Evolutionary conservation across 768 basidiomycete species (phyloP).

Genomic region (Suillus hirtellus): DNA sequence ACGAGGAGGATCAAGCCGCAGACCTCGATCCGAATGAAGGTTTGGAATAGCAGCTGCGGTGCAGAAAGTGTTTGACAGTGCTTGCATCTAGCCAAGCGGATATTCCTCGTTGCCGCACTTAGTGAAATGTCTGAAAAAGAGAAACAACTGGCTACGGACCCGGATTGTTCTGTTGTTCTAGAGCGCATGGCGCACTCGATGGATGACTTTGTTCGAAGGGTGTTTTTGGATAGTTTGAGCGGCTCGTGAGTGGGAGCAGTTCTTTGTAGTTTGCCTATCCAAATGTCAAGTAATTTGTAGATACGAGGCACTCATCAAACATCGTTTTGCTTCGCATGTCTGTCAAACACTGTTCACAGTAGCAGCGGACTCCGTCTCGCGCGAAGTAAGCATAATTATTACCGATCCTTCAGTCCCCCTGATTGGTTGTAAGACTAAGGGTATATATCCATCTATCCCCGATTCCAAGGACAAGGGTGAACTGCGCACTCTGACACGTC

Average conservation of each 20-base stretch:
- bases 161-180: constrained; percentile 87
- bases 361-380: constrained; percentile 57
- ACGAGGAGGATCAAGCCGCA: constrained; percentile 40
- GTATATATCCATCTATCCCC: constrained; percentile 51
- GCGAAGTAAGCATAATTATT: constrained; percentile 53
- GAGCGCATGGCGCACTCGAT: constrained; percentile 91
- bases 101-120: constrained; percentile 82
- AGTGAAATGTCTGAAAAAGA: constrained; percentile 87
- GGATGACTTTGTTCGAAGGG: constrained; percentile 94
- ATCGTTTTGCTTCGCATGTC: constrained; percentile 95
- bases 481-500: constrained; percentile 61
- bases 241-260: constrained; percentile 70
- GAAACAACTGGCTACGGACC: constrained; percentile 87
- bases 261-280: constrained; percentile 12
- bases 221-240: constrained; percentile 82
- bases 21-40: constrained; percentile 74
- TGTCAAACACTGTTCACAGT: constrained; percentile 85
- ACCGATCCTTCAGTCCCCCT: constrained; percentile 1
- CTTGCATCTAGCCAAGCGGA: constrained; percentile 55
- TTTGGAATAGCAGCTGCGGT: constrained; percentile 28
- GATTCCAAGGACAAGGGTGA: constrained; percentile 60
- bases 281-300: constrained; percentile 35
- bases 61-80: constrained; percentile 1
- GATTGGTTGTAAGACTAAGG: constrained; percentile 43
- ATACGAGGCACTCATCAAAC: constrained; percentile 62